A percentile compares a stretch with the other conserved stretches of the same genome.
phyloP scores from a whole-genome alignment of 2,329 filamentous ascomycete species.

The Pyrenochaeta sp. region DNA sequence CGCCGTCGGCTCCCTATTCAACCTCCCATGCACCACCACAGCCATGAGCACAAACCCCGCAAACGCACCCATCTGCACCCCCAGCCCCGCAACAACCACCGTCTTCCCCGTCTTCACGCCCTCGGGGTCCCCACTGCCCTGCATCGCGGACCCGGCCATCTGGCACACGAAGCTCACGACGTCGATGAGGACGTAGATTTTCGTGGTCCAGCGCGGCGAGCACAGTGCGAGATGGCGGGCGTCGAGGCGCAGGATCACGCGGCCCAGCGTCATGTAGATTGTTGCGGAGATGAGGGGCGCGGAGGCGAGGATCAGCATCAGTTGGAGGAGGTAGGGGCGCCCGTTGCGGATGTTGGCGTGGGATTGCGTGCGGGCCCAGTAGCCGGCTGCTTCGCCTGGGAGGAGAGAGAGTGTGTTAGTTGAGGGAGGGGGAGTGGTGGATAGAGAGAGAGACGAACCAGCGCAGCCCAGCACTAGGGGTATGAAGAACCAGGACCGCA shows the following conservation, averaged over 20 bases:
- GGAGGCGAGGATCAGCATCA: conserved; percentile 54
- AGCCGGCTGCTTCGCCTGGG: conserved; percentile 26
- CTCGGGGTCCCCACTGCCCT: conserved; percentile 14
- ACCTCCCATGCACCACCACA: conserved; percentile 15
- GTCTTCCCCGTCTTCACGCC: conserved; percentile 12
- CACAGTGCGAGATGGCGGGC: conserved; percentile 51
- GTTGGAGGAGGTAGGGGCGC: conserved; percentile 52
- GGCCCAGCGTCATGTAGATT: conserved; percentile 58
- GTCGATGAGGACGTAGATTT: conserved; percentile 28
- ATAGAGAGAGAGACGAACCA: conserved; percentile 50
- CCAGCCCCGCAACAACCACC: conserved; percentile 20
- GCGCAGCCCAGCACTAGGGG: conserved; percentile 61
- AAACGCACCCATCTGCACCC: conserved; percentile 21
- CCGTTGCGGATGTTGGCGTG: conserved; percentile 19
- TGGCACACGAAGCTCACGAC: conserved; percentile 28
- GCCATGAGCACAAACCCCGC: conserved; percentile 18
- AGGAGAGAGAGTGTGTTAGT: neutral
- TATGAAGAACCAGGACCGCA: conserved; percentile 56
- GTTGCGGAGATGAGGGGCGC: conserved; percentile 59
- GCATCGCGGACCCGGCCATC: conserved; percentile 26
- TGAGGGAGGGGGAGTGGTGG: neutral
- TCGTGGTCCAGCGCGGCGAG: conserved; percentile 37
- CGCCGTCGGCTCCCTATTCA: conserved; percentile 12
- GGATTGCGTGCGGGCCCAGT: conserved; percentile 23
- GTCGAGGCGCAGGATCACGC: conserved; percentile 50